These are phyloP conservation scores for Carnegiea gigantea DNA, from an alignment of 179 eudicot species.

Conservation along the genomic window DNA sequence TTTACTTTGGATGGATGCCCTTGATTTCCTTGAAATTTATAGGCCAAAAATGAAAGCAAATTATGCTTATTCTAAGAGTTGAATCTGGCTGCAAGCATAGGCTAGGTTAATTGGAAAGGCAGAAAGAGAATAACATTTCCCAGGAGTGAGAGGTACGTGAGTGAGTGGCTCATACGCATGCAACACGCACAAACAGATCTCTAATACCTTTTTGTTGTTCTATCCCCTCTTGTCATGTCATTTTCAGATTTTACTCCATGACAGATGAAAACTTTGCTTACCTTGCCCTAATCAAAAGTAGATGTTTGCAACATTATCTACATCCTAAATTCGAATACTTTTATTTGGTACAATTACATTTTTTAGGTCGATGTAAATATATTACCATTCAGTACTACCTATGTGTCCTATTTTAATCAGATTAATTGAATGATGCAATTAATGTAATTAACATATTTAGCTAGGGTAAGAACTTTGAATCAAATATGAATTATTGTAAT, in stretches of 20 bases:
- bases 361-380: background rate
- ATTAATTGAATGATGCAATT: too few species aligned
- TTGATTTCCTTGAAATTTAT: background rate
- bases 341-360: background rate
- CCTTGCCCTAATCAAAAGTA: constrained; percentile 10
- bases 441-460: too few species aligned
- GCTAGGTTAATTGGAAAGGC: constrained; percentile 11
- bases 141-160: background rate
- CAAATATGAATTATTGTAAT: too few species aligned
- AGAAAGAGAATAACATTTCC: constrained; percentile 8
- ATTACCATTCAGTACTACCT: too few species aligned
- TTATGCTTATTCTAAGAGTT: background rate
- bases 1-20: background rate
- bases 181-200: background rate
- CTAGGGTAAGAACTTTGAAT: too few species aligned
- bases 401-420: too few species aligned
- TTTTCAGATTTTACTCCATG: constrained; percentile 1
- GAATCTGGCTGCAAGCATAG: background rate
- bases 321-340: background rate
- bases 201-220: background rate
- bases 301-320: background rate
- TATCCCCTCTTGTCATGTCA: constrained; percentile 4
- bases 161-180: background rate
- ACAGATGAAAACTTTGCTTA: background rate
- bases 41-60: background rate